Base-by-base conservation (phyloP, 1,284 basidiomycete genomes). In the Ganoderma sinense region DNA sequence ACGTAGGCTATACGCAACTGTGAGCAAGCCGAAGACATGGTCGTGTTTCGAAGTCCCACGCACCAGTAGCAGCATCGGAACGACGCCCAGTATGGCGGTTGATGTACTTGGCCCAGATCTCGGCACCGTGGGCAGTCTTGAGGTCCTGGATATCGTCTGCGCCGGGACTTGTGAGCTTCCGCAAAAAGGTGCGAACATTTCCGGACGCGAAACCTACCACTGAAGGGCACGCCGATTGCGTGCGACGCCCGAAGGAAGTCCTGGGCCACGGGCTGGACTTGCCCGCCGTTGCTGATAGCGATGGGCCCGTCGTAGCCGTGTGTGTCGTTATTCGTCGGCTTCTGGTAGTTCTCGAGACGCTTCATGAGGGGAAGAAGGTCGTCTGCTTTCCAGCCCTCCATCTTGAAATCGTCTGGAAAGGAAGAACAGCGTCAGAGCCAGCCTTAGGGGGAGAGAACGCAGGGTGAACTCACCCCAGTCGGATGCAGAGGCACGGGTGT, bases 81-180 rank as follows among this genome's bases (percentile, higher is more conserved):
- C 90, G 88, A 70, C 91, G 84, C 67, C 91, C 91, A 33, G 90
- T 92, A 73, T 91, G 86, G 71, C 90, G 86, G 80, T 92, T 92
- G 82, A 92, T 90, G 76, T 92, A 93, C 77, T 93, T 92, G 56
- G 90, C 90, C 91, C 91, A 92, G 68, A 91, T 90, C 78, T 92
- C 91, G 64, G 90, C 86, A 23, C 83, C 90, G 72, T 92, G 87
- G n/a, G 86, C 78, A 45, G 89, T 90, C 67, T 84, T 80, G 59
- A 90, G 83, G 78, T 92, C 90, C 81, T 91, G 90, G 65, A 91
- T 83, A 83, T 91, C 89, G 74, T 91, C 89, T 91, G 53, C n/a
- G 31, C 56, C 10, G 29, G 7, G 0, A 14, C 0, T 20, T 1
- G 10, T 61, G 23, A 61, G 23, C 59, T 41, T 16, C 4, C 20